Base-by-base conservation (phyloP, 1,139 yeast genomes). In the Pichiaceae sp. region DNA sequence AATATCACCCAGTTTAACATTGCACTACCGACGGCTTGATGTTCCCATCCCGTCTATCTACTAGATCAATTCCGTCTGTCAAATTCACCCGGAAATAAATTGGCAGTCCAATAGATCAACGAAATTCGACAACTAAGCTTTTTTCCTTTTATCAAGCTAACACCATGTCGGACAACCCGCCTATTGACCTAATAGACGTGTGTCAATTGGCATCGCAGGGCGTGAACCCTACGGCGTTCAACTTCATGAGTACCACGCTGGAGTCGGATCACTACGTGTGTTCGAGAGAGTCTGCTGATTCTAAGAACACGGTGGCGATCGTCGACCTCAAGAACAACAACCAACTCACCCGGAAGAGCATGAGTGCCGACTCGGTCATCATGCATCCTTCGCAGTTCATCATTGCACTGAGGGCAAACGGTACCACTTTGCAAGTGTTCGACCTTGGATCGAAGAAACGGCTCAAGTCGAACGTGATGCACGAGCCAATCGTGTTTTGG, bases 311-410 rank as follows among this genome's bases (percentile, higher is more conserved):
- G 11, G 98, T 93, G 39, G 96, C 96, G 36, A 91, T 93, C 52
- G 76, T 93, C 47, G 91, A 91, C 58, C 71, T 91, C 56, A 70
- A 75, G 47, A 78, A 85, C 56, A 78, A 78, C 64, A 76, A 77
- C 56, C 73, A 77, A 50, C 79, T 85, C 49, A 76, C 78, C 23
- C 78, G 95, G 55, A 89, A 93, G 64, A 83, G 84, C 60, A 93
- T 93, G 96, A 76, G 86, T 39, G 99, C 98, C 35, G 99, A 93
- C 63, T 84, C 89, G 47, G 97, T 96, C 36, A 91, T 93, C 56
- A 81, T 93, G 94, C 95, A 89, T 60, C 97, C 98, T 15, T 59
- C 66, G 21, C 81, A 86, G 60, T 75, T 79, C 62, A 89, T 91
- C 47, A 89, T 93, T 51, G 87, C 96, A 17, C 75, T 93, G 47